phyloP scores from a whole-genome alignment of 164 flowering plant genomes.

The Vitis riparia region DNA sequence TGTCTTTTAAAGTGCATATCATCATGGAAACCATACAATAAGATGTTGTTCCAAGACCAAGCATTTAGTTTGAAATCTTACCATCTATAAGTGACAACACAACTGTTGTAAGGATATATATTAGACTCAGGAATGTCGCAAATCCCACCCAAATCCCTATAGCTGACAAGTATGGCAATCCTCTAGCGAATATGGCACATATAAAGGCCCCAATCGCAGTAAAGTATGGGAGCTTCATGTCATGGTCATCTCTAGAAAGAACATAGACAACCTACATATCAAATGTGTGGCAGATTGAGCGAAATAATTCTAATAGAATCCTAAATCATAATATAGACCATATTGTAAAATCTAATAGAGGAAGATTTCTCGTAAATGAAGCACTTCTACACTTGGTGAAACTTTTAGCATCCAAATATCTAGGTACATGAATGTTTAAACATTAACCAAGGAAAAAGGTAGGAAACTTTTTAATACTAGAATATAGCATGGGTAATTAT shows the following conservation, averaged over 20 bases:
- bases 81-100: constrained; percentile 69
- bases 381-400: no score
- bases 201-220: background rate
- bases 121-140: constrained; percentile 70
- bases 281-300: background rate
- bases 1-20: no score
- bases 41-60: background rate
- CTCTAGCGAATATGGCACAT: background rate
- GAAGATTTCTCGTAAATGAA: no score
- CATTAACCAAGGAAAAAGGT: no score
- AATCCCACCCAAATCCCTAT: constrained; percentile 32
- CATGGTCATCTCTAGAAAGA: background rate
- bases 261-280: background rate
- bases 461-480: no score
- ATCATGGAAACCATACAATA: no score
- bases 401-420: no score
- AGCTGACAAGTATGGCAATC: background rate
- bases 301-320: background rate
- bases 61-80: constrained; percentile 23
- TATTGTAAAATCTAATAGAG: no score
- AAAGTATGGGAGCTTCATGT: background rate
- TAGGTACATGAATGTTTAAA: no score
- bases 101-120: constrained; percentile 59
- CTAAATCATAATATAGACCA: background rate
- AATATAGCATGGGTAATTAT: no score